Evolutionary conservation across 371 early-diverging fungal genomes (phyloP).

Genomic region (Batkoa obscura): DNA sequence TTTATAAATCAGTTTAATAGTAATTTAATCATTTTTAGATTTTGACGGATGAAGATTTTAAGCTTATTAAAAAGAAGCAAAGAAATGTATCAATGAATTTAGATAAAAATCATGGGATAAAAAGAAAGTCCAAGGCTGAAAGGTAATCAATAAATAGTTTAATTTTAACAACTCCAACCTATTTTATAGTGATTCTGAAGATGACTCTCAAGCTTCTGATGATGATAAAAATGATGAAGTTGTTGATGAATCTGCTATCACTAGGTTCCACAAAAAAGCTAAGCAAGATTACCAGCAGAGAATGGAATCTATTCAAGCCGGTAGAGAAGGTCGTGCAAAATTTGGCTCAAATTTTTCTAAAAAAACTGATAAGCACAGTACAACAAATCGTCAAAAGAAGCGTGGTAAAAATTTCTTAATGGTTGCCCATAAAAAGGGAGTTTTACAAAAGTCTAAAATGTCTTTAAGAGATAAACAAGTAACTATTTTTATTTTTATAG

Average conservation of each 20-base stretch:
- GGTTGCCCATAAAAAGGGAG: slow-evolving; percentile 78
- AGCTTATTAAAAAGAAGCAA: neutral
- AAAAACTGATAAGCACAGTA: slow-evolving; percentile 51
- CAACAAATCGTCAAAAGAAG: slow-evolving; percentile 80
- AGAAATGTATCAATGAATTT: neutral
- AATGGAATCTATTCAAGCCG: slow-evolving; percentile 60
- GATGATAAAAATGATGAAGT: slow-evolving; percentile 13
- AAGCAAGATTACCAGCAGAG: slow-evolving; percentile 85
- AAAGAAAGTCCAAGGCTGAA: neutral
- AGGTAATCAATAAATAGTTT: neutral
- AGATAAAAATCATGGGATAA: neutral
- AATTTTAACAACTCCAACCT: neutral
- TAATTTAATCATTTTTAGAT: slow-evolving; percentile 23
- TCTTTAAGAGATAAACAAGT: slow-evolving; percentile 67
- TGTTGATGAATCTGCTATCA: slow-evolving; percentile 48
- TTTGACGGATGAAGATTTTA: slow-evolving; percentile 81
- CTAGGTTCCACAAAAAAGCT: slow-evolving; percentile 64
- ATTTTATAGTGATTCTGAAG: neutral
- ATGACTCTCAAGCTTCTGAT: neutral
- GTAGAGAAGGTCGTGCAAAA: slow-evolving; percentile 81
- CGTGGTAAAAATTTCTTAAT: slow-evolving; percentile 88
- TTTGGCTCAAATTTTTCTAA: slow-evolving; percentile 71
- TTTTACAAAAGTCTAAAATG: slow-evolving; percentile 61
- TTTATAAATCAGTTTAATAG: neutral
- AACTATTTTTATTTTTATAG: neutral